Evolutionary conservation across 176 grass and related monocot genomes (phyloP), one percentile per base, ranked within the genome.

Genomic region (Oryza punctata): DNA sequence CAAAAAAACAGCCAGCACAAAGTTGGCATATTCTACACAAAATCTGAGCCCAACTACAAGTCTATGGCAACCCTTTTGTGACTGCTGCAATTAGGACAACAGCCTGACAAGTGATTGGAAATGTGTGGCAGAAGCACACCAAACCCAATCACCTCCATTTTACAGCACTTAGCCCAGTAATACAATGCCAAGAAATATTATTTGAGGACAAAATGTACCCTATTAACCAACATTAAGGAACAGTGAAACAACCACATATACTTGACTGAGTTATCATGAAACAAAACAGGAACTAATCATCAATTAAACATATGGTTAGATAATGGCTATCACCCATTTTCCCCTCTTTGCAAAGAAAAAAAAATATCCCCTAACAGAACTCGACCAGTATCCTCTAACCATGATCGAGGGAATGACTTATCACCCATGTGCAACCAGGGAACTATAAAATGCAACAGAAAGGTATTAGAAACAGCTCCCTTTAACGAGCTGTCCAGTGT

Each of bases 21-120:
- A 76, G 65, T 26, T 78, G 12, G 65, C 57, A 88, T 26, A 77
- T 63, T 44, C 32, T 14, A n/a, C 45, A 78, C 65, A 33, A 37
- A 73, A 65, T 12, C 15, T 32, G 61, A 24, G 68, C 32, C 1
- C 21, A 70, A 82, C 52, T 29, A 64, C 50, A 57, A 57, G 18
- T 57, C 50, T 21, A 21, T 23, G 30, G 60, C 79, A 23, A 81
- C 13, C 23, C 18, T 29, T 38, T 67, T 35, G 27, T 67, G 76
- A 52, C 30, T 7, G 6, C 44, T 29, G 12, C 16, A 25, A 71
- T 49, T 40, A 65, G 21, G 5, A 85, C 37, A 63, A 28, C 4
- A 60, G 27, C 18, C 38, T 72, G 12, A 71, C 59, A 23, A 40
- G 2, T 57, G 30, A 33, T 9, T 32, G 19, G 12, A 33, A 67